A percentile compares a stretch with the other conserved stretches of the same genome.
Conservation (phyloP, 2,329 filamentous ascomycete genomes). For the Capronia epimyces region DNA sequence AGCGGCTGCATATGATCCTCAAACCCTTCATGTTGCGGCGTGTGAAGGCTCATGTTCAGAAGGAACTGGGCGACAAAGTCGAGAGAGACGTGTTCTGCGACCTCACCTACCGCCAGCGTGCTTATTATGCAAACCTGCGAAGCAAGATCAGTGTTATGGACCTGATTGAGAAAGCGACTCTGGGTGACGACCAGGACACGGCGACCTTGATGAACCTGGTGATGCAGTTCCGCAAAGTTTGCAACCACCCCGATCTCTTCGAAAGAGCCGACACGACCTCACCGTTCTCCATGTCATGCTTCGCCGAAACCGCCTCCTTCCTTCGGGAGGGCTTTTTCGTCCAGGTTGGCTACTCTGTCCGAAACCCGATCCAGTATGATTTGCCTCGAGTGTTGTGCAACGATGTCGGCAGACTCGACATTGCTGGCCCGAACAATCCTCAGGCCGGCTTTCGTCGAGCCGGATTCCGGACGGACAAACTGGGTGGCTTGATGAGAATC, state of each 20-base stretch:
- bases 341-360: conserved; percentile 77
- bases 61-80: conserved; percentile 98
- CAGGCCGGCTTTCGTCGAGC: conserved; percentile 54
- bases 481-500: conserved; percentile 81
- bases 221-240: conserved; percentile 99
- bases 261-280: conserved; percentile 89
- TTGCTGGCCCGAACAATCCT: conserved; percentile 66
- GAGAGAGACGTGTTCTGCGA: conserved; percentile 95
- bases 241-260: conserved; percentile 96
- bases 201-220: conserved; percentile 98
- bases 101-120: conserved; percentile 89
- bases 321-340: conserved; percentile 79
- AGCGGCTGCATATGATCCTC: conserved; percentile 95
- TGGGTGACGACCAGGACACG: conserved; percentile 90
- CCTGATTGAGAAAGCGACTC: conserved; percentile 90
- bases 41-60: conserved; percentile 99
- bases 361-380: conserved; percentile 77
- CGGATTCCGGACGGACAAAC: conserved; percentile 65
- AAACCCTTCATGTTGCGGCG: conserved; percentile 99
- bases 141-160: conserved; percentile 99
- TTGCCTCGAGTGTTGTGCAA: conserved; percentile 77
- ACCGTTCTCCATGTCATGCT: conserved; percentile 75
- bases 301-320: conserved; percentile 93
- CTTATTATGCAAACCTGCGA: conserved; percentile 83
- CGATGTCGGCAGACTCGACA: conserved; percentile 69